phyloP scores from a whole-genome alignment of 78 protist species.

The Chrysochromulina parva region DNA sequence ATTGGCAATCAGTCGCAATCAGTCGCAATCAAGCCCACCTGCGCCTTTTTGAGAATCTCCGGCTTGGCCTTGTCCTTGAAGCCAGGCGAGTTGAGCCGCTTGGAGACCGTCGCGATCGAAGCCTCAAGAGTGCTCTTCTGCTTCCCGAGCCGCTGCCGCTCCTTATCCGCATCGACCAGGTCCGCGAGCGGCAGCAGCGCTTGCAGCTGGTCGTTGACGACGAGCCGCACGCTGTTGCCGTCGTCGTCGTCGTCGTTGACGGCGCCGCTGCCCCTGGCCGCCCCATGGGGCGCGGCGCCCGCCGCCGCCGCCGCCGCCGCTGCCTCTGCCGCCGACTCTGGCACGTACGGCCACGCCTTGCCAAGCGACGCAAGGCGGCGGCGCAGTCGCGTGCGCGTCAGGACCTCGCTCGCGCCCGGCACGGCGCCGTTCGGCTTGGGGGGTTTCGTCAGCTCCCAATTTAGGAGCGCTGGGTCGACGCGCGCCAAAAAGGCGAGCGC shows the following conservation, averaged over 20 bases:
- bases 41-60: not conserved
- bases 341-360: too few species aligned
- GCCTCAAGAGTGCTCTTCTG: not conserved
- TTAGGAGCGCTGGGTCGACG: constrained; percentile 46
- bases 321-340: too few species aligned
- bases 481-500: not conserved
- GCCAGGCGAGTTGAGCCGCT: not conserved
- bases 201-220: constrained; percentile 1
- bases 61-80: not conserved
- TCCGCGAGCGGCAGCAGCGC: constrained; percentile 28
- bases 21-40: too few species aligned
- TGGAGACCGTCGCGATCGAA: not conserved
- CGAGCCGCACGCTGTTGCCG: not conserved
- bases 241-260: too few species aligned
- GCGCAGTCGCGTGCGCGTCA: too few species aligned
- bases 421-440: not conserved
- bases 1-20: too few species aligned
- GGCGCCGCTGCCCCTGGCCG: too few species aligned
- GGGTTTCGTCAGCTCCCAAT: not conserved
- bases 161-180: constrained; percentile 37
- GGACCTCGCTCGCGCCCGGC: not conserved
- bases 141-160: constrained; percentile 29
- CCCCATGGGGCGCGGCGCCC: too few species aligned
- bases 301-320: too few species aligned
- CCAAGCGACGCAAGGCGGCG: too few species aligned